phyloP scores from a whole-genome alignment of 257 asterid species.

The Fraxinus excelsior region DNA sequence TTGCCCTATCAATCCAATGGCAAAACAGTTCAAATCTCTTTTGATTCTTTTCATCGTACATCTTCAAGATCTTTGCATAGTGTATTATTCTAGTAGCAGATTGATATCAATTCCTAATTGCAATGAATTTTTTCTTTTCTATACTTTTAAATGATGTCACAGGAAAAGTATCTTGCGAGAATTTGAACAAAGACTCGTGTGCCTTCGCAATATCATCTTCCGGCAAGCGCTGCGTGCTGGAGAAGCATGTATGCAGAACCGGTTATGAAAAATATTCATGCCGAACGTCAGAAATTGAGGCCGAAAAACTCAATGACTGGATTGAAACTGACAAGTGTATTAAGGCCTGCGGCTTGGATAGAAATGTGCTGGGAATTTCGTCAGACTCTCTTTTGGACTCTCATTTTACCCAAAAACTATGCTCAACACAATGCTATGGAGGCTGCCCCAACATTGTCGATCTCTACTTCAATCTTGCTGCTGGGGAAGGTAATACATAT shows the following conservation, averaged over 20 bases:
- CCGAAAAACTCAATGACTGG: constrained; percentile 44
- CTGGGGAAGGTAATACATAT: constrained; percentile 58
- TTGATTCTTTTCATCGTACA: neutral
- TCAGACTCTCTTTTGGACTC: constrained; percentile 68
- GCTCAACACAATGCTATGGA: constrained; percentile 62
- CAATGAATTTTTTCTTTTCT: neutral
- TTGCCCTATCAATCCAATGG: neutral
- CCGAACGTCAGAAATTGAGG: constrained; percentile 61
- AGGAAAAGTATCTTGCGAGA: constrained; percentile 62
- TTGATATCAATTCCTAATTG: neutral
- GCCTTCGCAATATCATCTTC: constrained; percentile 58
- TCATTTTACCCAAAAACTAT: constrained; percentile 51
- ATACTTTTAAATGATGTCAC: neutral
- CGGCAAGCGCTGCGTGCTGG: constrained; percentile 76
- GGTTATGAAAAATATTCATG: constrained; percentile 55
- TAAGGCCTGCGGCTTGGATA: constrained; percentile 57
- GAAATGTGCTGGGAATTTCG: constrained; percentile 73
- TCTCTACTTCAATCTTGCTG: constrained; percentile 85
- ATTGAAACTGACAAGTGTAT: constrained; percentile 70
- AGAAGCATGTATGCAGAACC: constrained; percentile 50
- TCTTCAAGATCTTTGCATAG: neutral
- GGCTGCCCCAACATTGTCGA: constrained; percentile 70
- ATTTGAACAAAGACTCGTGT: constrained; percentile 50
- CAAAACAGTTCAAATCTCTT: neutral
- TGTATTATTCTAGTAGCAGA: no score